These are phyloP conservation scores for Hippophae gyantsensis DNA, from an alignment of 306 rosid genomes.

Conservation along the genomic window DNA sequence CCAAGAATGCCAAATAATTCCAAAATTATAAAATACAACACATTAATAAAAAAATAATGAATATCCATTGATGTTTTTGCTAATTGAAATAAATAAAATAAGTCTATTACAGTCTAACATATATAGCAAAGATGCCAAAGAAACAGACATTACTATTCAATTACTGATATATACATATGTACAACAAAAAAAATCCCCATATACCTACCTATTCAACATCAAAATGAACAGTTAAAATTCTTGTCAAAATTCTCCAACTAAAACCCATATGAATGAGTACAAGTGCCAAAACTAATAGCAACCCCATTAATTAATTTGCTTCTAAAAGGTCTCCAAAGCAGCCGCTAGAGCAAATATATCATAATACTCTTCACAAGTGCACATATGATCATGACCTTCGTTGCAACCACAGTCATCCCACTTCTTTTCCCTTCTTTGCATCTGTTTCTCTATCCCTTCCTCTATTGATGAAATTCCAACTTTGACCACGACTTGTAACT, in stretches of 20 bases:
- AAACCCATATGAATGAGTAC: neutral
- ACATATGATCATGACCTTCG: constrained; percentile 37
- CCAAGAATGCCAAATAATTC: no score
- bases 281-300: neutral
- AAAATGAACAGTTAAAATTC: no score
- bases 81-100: no score
- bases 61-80: no score
- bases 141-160: no score
- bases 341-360: constrained; percentile 49
- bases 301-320: neutral
- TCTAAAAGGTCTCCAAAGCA: constrained; percentile 45
- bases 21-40: no score
- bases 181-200: no score
- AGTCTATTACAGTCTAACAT: no score
- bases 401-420: constrained; percentile 56
- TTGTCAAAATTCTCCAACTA: neutral
- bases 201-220: no score
- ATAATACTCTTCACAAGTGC: constrained; percentile 30
- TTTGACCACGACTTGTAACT: constrained; percentile 47
- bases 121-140: no score
- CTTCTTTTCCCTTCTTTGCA: constrained; percentile 11
- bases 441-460: constrained; percentile 17
- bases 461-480: constrained; percentile 13
- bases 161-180: no score
- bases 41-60: no score